phyloP scores from a whole-genome alignment of 441 rosid species.

The Theobroma grandiflorum region DNA sequence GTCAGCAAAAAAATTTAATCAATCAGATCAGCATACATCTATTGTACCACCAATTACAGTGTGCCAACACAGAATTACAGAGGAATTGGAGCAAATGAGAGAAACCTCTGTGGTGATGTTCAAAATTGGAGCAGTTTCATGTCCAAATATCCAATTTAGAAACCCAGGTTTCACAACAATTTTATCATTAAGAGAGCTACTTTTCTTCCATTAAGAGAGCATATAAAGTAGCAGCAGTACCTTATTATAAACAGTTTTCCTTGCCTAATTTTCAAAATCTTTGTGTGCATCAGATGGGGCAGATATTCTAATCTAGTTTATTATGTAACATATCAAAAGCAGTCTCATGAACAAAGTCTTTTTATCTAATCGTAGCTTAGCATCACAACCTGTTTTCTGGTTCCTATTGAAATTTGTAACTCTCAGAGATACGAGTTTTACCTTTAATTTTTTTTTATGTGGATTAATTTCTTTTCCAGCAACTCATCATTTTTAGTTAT shows the following conservation, averaged over 20 bases:
- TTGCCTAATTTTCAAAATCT: background rate
- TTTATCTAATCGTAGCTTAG: background rate
- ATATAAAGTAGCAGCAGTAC: background rate
- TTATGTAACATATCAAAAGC: background rate
- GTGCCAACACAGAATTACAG: background rate
- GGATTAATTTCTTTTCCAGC: background rate
- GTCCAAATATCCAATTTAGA: background rate
- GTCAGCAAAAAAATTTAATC: background rate
- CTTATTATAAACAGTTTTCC: background rate
- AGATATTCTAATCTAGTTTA: conserved; percentile 3
- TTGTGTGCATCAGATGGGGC: background rate
- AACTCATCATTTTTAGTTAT: background rate
- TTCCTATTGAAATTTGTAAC: background rate
- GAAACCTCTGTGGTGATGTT: background rate
- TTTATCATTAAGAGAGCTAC: background rate
- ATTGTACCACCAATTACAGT: background rate
- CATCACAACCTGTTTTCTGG: conserved; percentile 10
- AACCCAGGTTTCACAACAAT: conserved; percentile 5
- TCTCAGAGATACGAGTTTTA: background rate
- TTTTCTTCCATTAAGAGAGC: background rate
- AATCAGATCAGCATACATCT: background rate
- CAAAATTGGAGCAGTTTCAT: background rate
- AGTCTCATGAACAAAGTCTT: background rate
- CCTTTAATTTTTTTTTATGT: background rate
- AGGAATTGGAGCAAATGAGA: conserved; percentile 5